Evolutionary conservation across 169 alveolate species (phyloP).

Genomic region (Perkinsus marinus): DNA sequence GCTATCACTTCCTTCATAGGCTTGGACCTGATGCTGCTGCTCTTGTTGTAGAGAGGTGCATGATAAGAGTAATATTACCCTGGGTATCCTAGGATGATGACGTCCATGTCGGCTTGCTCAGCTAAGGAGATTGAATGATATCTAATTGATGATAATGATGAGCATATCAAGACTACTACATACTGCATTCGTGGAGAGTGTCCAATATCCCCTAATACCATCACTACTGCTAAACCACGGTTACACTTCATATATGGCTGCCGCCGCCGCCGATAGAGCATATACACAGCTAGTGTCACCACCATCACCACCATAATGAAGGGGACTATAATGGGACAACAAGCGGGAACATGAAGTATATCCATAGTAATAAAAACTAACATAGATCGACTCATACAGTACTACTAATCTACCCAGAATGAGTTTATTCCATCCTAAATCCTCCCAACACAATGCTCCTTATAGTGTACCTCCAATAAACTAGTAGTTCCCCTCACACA

Average conservation of each 20-base stretch:
- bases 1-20: neutral
- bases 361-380: too few relatives aligned
- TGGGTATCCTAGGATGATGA: neutral
- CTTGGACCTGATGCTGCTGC: neutral
- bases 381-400: too few relatives aligned
- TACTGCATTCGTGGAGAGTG: conserved; percentile 68
- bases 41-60: too few relatives aligned
- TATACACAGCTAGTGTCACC: neutral
- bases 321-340: too few relatives aligned
- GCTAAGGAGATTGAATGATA: neutral
- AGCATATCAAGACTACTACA: neutral
- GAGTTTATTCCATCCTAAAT: too few relatives aligned
- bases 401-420: too few relatives aligned
- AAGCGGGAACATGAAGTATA: too few relatives aligned
- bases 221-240: conserved; percentile 12
- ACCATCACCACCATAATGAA: neutral
- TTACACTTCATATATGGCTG: neutral
- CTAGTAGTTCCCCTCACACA: neutral
- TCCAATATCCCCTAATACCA: conserved; percentile 72
- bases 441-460: too few relatives aligned
- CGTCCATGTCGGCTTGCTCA: neutral
- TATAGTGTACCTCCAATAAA: too few relatives aligned
- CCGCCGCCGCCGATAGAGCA: neutral
- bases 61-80: neutral
- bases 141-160: neutral